Conservation (phyloP, 306 rosid genomes). For the Pyrus bretschneideri region DNA sequence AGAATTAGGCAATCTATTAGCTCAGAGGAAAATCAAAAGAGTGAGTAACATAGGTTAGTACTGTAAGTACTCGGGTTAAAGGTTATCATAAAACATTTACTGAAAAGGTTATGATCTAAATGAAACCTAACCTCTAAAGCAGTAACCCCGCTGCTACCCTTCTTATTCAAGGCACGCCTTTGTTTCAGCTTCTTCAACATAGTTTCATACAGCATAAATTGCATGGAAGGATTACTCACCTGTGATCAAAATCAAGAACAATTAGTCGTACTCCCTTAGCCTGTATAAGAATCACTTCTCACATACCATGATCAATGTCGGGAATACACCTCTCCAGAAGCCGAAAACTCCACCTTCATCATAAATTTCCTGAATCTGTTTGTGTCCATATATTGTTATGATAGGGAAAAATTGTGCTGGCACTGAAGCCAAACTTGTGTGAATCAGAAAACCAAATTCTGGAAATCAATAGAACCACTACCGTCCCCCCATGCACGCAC, state of each 20-base stretch:
- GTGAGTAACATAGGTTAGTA: not conserved
- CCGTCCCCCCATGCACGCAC: not conserved
- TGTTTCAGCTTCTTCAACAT: slow-evolving; percentile 65
- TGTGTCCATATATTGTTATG: not conserved
- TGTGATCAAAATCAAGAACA: slow-evolving; percentile 35
- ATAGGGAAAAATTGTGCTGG: not conserved
- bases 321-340: slow-evolving; percentile 94
- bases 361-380: slow-evolving; percentile 77
- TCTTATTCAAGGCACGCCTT: slow-evolving; percentile 36
- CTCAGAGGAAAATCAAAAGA: not conserved
- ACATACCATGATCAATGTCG: slow-evolving; percentile 89
- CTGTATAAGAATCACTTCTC: slow-evolving; percentile 23
- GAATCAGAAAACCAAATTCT: not conserved
- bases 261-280: slow-evolving; percentile 27
- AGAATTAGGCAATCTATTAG: slow-evolving; percentile 27
- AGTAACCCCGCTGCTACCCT: slow-evolving; percentile 42
- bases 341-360: slow-evolving; percentile 73
- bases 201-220: slow-evolving; percentile 94
- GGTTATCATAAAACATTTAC: not conserved
- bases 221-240: slow-evolving; percentile 98
- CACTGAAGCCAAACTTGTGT: not conserved
- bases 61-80: not conserved
- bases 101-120: not conserved
- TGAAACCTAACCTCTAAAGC: slow-evolving; percentile 65
- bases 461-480: not conserved